These are phyloP conservation scores for Globisporangium parvum DNA, from an alignment of 352 stramenopile species.

Conservation along the genomic window DNA sequence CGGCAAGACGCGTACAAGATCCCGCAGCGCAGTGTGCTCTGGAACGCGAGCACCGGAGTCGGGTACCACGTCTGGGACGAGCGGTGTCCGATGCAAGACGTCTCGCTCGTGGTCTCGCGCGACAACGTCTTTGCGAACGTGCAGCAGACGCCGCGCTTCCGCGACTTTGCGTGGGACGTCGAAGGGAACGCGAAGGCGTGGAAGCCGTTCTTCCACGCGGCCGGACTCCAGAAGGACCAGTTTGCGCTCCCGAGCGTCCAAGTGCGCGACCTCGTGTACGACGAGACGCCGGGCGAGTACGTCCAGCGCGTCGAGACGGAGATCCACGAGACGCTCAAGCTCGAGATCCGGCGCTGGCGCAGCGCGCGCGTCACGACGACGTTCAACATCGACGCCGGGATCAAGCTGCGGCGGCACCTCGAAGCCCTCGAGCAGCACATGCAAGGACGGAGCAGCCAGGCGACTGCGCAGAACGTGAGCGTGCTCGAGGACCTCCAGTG, in stretches of 20 bases:
- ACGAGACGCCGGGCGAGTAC: conserved; percentile 39
- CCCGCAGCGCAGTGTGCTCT: conserved; percentile 59
- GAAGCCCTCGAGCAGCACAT: conserved; percentile 54
- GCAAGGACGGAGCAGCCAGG: background rate
- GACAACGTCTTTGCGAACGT: conserved; percentile 91
- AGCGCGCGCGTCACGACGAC: conserved; percentile 72
- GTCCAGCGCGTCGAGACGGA: conserved; percentile 72
- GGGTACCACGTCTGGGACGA: conserved; percentile 72
- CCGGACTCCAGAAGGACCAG: conserved; percentile 17
- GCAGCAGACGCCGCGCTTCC: conserved; percentile 38
- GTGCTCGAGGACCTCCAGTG: conserved; percentile 28
- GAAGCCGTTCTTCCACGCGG: conserved; percentile 74
- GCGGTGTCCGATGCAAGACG: conserved; percentile 78
- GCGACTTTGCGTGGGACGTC: conserved; percentile 81
- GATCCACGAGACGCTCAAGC: conserved; percentile 77
- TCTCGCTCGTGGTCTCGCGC: conserved; percentile 82
- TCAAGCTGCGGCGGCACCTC: conserved; percentile 73
- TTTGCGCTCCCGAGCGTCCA: conserved; percentile 45
- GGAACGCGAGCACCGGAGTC: conserved; percentile 84
- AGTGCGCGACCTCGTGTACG: conserved; percentile 48
- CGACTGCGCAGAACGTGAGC: background rate
- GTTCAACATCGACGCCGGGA: conserved; percentile 82
- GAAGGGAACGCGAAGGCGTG: conserved; percentile 72
- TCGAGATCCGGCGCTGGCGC: conserved; percentile 86
- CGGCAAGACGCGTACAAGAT: conserved; percentile 45